Evolutionary conservation across 2,329 filamentous ascomycete genomes (phyloP).

Genomic region (Cladosporium cucumerinum): DNA sequence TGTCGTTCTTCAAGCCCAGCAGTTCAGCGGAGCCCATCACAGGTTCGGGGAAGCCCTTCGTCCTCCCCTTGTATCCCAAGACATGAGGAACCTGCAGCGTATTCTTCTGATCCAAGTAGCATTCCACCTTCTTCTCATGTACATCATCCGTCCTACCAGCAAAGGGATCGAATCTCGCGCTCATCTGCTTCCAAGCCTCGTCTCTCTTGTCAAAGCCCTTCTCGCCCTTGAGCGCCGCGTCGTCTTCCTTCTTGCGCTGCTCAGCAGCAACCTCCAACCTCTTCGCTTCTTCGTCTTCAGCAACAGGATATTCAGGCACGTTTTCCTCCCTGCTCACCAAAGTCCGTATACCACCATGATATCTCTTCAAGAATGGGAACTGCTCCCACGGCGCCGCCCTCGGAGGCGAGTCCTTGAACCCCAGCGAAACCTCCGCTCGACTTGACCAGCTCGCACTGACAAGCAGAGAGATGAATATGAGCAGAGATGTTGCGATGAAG

Average conservation of each 20-base stretch:
- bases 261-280: constrained; percentile 33
- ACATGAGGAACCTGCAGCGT: constrained; percentile 66
- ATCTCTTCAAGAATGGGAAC: constrained; percentile 80
- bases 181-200: constrained; percentile 16
- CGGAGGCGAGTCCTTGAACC: constrained; percentile 47
- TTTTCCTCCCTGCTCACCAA: constrained; percentile 66
- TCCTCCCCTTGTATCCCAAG: constrained; percentile 72
- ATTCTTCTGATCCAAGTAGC: constrained; percentile 69
- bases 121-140: constrained; percentile 61
- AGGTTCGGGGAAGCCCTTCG: constrained; percentile 78
- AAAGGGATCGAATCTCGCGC: constrained; percentile 62
- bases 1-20: constrained; percentile 72
- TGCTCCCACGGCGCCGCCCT: constrained; percentile 75
- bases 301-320: constrained; percentile 73
- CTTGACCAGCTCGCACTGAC: constrained; percentile 47
- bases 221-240: constrained; percentile 35
- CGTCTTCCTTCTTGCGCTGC: constrained; percentile 36
- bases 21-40: constrained; percentile 83
- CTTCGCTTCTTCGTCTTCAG: constrained; percentile 57
- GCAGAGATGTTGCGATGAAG: constrained; percentile 62
- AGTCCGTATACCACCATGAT: constrained; percentile 81
- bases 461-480: constrained; percentile 74
- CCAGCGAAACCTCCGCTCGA: constrained; percentile 55
- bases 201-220: constrained; percentile 33
- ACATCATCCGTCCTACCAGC: constrained; percentile 42